A percentile compares a stretch with the other conserved stretches of the same genome.
Evolutionary conservation across 352 stramenopile species (phyloP).

Genomic region (Bremia lactucae): DNA sequence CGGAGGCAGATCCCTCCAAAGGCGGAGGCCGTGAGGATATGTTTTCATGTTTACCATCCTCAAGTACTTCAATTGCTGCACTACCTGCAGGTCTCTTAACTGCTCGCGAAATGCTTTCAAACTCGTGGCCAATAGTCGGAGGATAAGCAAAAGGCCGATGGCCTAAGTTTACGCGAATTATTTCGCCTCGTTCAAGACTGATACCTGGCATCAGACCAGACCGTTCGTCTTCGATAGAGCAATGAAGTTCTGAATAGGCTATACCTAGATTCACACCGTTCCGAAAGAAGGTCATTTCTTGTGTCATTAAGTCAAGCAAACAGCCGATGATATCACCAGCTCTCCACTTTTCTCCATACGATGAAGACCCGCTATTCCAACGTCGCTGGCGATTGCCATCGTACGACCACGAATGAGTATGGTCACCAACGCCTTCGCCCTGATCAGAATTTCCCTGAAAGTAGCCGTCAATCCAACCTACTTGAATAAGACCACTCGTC

Average conservation of each 20-base stretch:
- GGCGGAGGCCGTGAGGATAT: slow-evolving; percentile 13
- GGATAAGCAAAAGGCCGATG: slow-evolving; percentile 72
- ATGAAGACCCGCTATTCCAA: slow-evolving; percentile 85
- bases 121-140: slow-evolving; percentile 43
- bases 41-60: neutral
- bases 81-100: slow-evolving; percentile 34
- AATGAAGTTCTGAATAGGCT: slow-evolving; percentile 63
- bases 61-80: slow-evolving; percentile 22
- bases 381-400: slow-evolving; percentile 86
- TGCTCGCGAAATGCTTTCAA: slow-evolving; percentile 55
- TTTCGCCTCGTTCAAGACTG: slow-evolving; percentile 77
- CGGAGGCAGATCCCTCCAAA: slow-evolving; percentile 45
- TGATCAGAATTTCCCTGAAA: slow-evolving; percentile 88
- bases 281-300: slow-evolving; percentile 82
- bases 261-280: slow-evolving; percentile 80
- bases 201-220: slow-evolving; percentile 79
- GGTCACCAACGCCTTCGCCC: slow-evolving; percentile 86
- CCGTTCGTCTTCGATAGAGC: slow-evolving; percentile 30
- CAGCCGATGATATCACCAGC: slow-evolving; percentile 88
- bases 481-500: slow-evolving; percentile 86
- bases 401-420: slow-evolving; percentile 88
- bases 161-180: slow-evolving; percentile 80
- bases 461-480: slow-evolving; percentile 88
- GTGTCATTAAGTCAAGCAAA: slow-evolving; percentile 64
- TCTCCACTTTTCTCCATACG: slow-evolving; percentile 87